These are phyloP conservation scores for Pestalotiopsis sp. DNA, from an alignment of 2,329 filamentous ascomycete genomes.

Conservation along the genomic window DNA sequence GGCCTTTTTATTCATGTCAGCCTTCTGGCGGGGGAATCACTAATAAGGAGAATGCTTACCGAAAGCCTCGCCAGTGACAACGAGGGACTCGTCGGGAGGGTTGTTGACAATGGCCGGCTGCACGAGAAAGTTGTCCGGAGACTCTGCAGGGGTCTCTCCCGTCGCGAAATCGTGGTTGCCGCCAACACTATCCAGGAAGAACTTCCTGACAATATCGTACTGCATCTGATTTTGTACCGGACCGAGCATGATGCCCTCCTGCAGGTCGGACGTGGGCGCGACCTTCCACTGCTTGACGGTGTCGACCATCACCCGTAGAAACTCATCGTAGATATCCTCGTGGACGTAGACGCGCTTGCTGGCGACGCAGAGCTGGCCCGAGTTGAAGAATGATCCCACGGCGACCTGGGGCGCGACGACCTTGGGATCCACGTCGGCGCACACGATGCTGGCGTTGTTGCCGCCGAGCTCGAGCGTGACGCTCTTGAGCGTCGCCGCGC, in stretches of 20 bases:
- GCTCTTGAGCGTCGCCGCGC: slow-evolving; percentile 53
- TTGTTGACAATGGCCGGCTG: slow-evolving; percentile 25
- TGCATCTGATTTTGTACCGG: slow-evolving; percentile 26
- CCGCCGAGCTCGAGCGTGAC: slow-evolving; percentile 58
- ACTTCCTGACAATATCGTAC: slow-evolving; percentile 25
- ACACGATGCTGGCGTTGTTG: slow-evolving; percentile 55
- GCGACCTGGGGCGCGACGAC: slow-evolving; percentile 10
- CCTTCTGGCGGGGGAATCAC: background rate
- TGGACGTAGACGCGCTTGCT: slow-evolving; percentile 11
- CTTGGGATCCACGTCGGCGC: slow-evolving; percentile 48
- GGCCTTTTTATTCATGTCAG: slow-evolving; percentile 19
- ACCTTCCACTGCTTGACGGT: slow-evolving; percentile 3
- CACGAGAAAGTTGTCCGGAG: slow-evolving; percentile 16
- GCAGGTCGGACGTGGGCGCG: slow-evolving; percentile 7
- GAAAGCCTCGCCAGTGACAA: slow-evolving; percentile 26
- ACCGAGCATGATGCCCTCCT: slow-evolving; percentile 16
- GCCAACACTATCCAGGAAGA: slow-evolving; percentile 25
- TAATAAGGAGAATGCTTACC: slow-evolving; percentile 2
- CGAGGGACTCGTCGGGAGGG: slow-evolving; percentile 23
- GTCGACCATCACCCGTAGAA: slow-evolving; percentile 45
- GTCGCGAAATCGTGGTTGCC: slow-evolving; percentile 20
- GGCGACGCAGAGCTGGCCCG: slow-evolving; percentile 11
- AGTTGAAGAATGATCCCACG: slow-evolving; percentile 3
- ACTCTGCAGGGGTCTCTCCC: slow-evolving; percentile 8
- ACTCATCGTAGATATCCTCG: slow-evolving; percentile 27